Conservation (phyloP, 305 asterid species). For the Plantago coronopus region DNA sequence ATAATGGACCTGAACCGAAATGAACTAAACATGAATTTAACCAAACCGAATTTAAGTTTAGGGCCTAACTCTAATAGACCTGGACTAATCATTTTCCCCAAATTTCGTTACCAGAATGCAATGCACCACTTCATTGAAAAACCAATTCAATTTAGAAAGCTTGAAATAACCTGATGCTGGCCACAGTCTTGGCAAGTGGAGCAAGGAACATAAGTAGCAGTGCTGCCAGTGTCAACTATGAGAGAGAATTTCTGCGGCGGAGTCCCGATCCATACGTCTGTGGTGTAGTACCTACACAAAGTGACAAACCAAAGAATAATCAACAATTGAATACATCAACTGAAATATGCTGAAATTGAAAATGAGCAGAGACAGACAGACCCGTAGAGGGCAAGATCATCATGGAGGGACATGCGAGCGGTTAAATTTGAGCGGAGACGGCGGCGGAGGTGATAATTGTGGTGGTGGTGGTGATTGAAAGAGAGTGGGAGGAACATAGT, state of each 20-base stretch:
- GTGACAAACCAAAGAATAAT: constrained; percentile 2
- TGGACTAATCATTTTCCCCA: no score
- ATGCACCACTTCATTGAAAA: background rate
- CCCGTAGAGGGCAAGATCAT: constrained; percentile 67
- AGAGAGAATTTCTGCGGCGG: constrained; percentile 92
- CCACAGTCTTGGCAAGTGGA: constrained; percentile 87
- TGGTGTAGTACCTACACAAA: constrained; percentile 73
- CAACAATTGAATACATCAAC: constrained; percentile 29
- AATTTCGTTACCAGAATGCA: no score
- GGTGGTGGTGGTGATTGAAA: constrained; percentile 28
- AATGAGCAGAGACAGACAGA: constrained; percentile 17
- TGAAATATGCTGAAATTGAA: background rate
- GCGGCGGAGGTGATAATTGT: constrained; percentile 27
- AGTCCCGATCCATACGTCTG: constrained; percentile 85
- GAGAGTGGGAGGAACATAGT: constrained; percentile 47
- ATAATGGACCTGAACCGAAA: no score
- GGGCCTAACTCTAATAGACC: no score
- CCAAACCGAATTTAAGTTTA: no score
- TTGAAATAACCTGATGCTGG: constrained; percentile 62
- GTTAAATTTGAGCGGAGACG: constrained; percentile 35
- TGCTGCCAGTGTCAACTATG: constrained; percentile 92
- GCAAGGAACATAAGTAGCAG: constrained; percentile 93
- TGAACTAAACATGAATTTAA: no score
- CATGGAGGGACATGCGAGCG: constrained; percentile 71
- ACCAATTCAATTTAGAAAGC: constrained; percentile 6